These are phyloP conservation scores for Fusarium luffae DNA, from an alignment of 2,329 filamentous ascomycete genomes.

Conservation along the genomic window DNA sequence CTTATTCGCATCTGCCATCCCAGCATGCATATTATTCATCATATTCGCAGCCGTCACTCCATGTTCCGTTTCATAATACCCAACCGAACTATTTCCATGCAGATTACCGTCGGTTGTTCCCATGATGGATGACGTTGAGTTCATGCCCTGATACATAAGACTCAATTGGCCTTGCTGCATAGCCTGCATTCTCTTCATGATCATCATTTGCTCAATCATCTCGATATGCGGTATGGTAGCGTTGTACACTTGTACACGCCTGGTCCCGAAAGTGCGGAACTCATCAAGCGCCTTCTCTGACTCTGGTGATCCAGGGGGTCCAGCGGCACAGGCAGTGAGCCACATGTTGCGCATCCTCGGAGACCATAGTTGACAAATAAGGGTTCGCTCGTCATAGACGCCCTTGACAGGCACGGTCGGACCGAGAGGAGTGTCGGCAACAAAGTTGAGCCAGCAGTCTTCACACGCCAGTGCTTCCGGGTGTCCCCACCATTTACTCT, in stretches of 20 bases:
- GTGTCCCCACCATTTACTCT: constrained; percentile 52
- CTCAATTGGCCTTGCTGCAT: constrained; percentile 50
- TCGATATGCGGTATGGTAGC: constrained; percentile 47
- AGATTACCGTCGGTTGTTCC: constrained; percentile 47
- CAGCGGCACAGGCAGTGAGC: constrained; percentile 44
- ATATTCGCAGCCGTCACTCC: constrained; percentile 50
- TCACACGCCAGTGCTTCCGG: constrained; percentile 49
- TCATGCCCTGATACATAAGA: constrained; percentile 50
- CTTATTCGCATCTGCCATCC: constrained; percentile 45
- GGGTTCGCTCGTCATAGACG: constrained; percentile 36
- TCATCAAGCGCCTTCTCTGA: constrained; percentile 41
- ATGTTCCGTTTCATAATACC: constrained; percentile 51
- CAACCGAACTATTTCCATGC: constrained; percentile 51
- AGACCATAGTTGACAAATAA: constrained; percentile 54
- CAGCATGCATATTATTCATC: constrained; percentile 49
- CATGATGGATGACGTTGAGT: constrained; percentile 42
- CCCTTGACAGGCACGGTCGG: constrained; percentile 42
- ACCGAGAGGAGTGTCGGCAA: constrained; percentile 45
- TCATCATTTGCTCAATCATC: constrained; percentile 45
- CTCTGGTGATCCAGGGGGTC: constrained; percentile 41
- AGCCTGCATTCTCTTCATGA: constrained; percentile 48
- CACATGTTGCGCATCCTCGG: constrained; percentile 54
- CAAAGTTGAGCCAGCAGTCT: constrained; percentile 50
- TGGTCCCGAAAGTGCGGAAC: constrained; percentile 45
- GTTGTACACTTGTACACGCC: constrained; percentile 46